These are phyloP conservation scores for Cryptococcus hybrid DNA, from an alignment of 1,284 basidiomycete species.

Conservation along the genomic window DNA sequence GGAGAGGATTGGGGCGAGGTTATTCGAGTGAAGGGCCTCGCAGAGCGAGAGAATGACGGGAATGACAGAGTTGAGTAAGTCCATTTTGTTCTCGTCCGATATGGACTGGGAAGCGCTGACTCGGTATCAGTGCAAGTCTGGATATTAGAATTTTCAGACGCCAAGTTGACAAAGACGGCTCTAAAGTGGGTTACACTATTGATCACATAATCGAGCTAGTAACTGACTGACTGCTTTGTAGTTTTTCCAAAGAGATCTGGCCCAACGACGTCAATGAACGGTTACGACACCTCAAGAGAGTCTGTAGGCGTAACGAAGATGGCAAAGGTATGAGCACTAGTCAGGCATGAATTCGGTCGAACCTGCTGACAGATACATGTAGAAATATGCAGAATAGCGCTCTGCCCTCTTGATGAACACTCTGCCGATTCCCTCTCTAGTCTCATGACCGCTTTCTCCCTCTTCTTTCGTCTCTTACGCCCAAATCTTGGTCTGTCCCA, in stretches of 20 bases:
- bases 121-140: slow-evolving; percentile 63
- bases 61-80: slow-evolving; percentile 33
- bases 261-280: slow-evolving; percentile 57
- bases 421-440: slow-evolving; percentile 17
- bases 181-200: slow-evolving; percentile 59
- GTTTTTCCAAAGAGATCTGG: slow-evolving; percentile 44
- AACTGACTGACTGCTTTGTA: slow-evolving; percentile 9
- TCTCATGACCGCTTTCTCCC: slow-evolving; percentile 47
- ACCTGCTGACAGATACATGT: background rate
- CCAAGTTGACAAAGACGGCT: slow-evolving; percentile 60
- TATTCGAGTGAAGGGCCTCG: slow-evolving; percentile 31
- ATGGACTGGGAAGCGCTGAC: slow-evolving; percentile 5
- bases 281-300: slow-evolving; percentile 71
- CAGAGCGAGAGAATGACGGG: slow-evolving; percentile 36
- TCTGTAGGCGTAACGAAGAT: slow-evolving; percentile 55
- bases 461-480: slow-evolving; percentile 52
- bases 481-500: slow-evolving; percentile 66
- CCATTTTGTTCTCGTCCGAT: background rate
- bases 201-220: background rate
- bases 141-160: slow-evolving; percentile 78
- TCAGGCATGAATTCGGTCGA: background rate
- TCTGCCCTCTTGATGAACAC: slow-evolving; percentile 32
- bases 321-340: slow-evolving; percentile 10
- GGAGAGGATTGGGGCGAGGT: slow-evolving; percentile 20
- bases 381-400: slow-evolving; percentile 23